Evolutionary conservation across 75 land plant genomes (phyloP).

Genomic region (Cupressus sempervirens): DNA sequence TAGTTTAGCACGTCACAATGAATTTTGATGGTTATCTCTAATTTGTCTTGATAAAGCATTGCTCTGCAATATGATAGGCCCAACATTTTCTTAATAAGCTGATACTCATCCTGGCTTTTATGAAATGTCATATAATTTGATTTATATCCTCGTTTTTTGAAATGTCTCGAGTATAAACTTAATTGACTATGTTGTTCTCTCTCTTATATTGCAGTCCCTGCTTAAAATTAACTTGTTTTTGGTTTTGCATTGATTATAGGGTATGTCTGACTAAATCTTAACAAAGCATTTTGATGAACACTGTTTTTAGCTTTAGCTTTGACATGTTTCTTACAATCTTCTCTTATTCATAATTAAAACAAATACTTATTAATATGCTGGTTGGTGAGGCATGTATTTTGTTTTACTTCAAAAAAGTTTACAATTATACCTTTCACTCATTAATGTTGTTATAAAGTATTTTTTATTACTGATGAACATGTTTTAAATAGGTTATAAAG

Average conservation of each 20-base stretch:
- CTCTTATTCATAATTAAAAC: neutral
- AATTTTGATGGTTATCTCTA: too few species aligned
- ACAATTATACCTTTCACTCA: neutral
- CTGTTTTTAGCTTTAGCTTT: neutral
- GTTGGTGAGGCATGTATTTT: neutral
- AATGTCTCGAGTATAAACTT: neutral
- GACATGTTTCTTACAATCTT: neutral
- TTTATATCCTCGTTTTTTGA: neutral
- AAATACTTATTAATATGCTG: neutral
- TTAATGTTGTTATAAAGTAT: neutral
- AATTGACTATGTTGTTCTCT: neutral
- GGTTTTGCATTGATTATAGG: neutral
- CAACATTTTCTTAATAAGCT: too few species aligned
- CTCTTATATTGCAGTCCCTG: too few species aligned
- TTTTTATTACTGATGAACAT: too few species aligned
- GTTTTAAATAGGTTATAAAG: too few species aligned
- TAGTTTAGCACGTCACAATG: neutral
- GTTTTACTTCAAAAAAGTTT: neutral
- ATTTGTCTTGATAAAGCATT: too few species aligned
- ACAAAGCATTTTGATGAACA: neutral
- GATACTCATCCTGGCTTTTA: neutral
- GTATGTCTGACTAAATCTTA: neutral
- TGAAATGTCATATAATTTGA: too few species aligned
- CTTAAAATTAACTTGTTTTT: too few species aligned
- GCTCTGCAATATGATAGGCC: neutral